phyloP scores from a whole-genome alignment of 257 asterid species.

The Jaltomata sinuosa region DNA sequence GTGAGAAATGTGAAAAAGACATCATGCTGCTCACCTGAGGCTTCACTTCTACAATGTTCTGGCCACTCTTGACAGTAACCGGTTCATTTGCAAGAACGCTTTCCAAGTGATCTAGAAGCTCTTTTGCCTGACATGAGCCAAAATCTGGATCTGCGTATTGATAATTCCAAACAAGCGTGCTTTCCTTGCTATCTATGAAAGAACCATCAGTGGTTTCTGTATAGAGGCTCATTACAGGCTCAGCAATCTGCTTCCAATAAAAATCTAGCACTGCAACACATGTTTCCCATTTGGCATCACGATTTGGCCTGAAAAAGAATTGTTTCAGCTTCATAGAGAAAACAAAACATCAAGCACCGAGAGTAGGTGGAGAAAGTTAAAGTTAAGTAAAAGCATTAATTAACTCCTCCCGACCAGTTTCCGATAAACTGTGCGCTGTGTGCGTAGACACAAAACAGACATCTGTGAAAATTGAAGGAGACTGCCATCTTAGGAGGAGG shows the following conservation, averaged over 20 bases:
- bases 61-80: conserved; percentile 77
- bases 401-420: background rate
- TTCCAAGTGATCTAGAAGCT: conserved; percentile 76
- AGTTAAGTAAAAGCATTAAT: background rate
- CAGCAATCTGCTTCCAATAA: conserved; percentile 85
- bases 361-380: background rate
- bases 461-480: background rate
- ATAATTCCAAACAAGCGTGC: conserved; percentile 79
- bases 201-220: conserved; percentile 88
- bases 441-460: background rate
- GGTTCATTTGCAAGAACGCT: conserved; percentile 85
- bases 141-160: conserved; percentile 83
- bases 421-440: background rate
- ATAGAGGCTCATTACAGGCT: conserved; percentile 72
- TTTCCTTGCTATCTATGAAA: conserved; percentile 63
- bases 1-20: background rate
- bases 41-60: conserved; percentile 68
- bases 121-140: conserved; percentile 79
- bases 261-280: conserved; percentile 57
- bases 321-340: background rate
- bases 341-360: background rate
- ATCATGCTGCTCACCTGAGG: conserved; percentile 53
- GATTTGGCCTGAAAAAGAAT: conserved; percentile 38
- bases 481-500: background rate
- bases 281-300: conserved; percentile 58